Evolutionary conservation across 257 asterid species (phyloP).

Genomic region (Asclepias syriaca): DNA sequence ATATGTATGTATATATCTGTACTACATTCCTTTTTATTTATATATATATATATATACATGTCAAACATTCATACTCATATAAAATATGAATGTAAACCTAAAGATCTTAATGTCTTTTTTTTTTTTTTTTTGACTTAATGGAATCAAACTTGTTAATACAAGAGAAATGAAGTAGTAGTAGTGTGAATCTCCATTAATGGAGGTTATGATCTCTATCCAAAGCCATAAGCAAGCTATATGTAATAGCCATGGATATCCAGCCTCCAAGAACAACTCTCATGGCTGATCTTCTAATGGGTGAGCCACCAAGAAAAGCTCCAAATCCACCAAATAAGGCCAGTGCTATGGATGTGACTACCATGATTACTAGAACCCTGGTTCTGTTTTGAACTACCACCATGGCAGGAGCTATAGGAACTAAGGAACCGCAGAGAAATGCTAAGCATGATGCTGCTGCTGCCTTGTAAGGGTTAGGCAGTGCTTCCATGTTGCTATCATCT

Average conservation of each 20-base stretch:
- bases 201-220: conserved; percentile 27
- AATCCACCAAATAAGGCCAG: conserved; percentile 39
- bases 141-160: neutral
- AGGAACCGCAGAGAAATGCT: conserved; percentile 49
- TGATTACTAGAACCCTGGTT: conserved; percentile 29
- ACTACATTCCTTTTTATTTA: no score
- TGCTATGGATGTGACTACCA: conserved; percentile 31
- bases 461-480: conserved; percentile 42
- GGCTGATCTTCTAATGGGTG: conserved; percentile 41
- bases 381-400: conserved; percentile 19
- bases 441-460: conserved; percentile 49
- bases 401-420: conserved; percentile 42
- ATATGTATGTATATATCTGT: no score
- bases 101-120: no score
- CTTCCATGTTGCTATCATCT: conserved; percentile 9
- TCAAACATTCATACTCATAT: no score
- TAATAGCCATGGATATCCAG: conserved; percentile 61
- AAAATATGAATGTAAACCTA: no score
- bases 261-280: conserved; percentile 52
- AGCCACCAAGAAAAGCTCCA: conserved; percentile 55
- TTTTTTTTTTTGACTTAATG: no score
- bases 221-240: conserved; percentile 50
- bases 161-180: neutral
- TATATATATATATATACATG: no score
- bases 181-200: neutral